These are phyloP conservation scores for Coprinopsis cinerea DNA, from an alignment of 768 basidiomycete species.

Conservation along the genomic window DNA sequence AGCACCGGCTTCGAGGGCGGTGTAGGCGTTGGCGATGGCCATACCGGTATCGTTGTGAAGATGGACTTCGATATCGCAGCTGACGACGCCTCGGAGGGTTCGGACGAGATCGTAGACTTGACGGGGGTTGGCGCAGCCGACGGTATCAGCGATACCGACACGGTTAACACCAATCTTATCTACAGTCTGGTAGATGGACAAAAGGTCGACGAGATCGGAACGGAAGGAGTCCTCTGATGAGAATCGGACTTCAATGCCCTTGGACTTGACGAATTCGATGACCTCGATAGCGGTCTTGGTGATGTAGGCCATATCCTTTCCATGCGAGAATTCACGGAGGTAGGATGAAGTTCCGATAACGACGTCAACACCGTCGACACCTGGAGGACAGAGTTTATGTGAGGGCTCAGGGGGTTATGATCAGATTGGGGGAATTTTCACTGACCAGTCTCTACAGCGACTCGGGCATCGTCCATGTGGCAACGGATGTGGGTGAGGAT, in stretches of 20 bases:
- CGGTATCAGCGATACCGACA: constrained; percentile 98
- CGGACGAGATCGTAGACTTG: constrained; percentile 98
- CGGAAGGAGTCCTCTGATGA: constrained; percentile 99
- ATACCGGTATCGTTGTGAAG: constrained; percentile 98
- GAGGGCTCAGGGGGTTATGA: too few species aligned
- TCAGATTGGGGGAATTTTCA: constrained; percentile 6
- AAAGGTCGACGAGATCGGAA: constrained; percentile 95
- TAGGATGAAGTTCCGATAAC: constrained; percentile 99
- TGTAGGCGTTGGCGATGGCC: constrained; percentile 99
- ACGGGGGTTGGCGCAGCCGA: constrained; percentile 97
- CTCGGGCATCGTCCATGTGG: constrained; percentile 99
- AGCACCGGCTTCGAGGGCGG: constrained; percentile 96
- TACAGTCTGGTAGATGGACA: constrained; percentile 98
- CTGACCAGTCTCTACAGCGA: constrained; percentile 95
- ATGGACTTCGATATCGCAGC: constrained; percentile 96
- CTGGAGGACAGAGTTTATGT: constrained; percentile 32
- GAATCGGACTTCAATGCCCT: constrained; percentile 99
- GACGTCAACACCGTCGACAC: constrained; percentile 98
- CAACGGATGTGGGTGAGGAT: constrained; percentile 99
- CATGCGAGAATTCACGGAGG: constrained; percentile 98
- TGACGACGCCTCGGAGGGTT: constrained; percentile 92
- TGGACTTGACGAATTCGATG: constrained; percentile 98
- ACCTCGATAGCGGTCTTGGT: constrained; percentile 99
- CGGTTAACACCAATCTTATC: constrained; percentile 99
- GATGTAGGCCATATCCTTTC: constrained; percentile 99